A percentile compares a stretch with the other conserved stretches of the same genome.
Conservation (phyloP, 2,329 filamentous ascomycete species). For the Exophiala sp. region DNA sequence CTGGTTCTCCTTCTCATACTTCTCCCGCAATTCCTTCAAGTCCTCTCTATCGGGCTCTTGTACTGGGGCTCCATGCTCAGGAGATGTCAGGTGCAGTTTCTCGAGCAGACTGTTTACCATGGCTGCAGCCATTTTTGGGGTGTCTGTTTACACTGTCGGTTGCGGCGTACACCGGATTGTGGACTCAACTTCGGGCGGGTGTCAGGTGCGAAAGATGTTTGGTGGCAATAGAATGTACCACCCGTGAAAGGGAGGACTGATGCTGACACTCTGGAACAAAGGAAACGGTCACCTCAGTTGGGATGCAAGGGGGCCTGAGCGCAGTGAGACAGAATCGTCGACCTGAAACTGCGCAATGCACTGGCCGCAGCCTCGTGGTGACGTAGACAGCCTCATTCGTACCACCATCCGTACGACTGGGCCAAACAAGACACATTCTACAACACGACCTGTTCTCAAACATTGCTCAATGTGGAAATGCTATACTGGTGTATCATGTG, state of each 20-base stretch:
- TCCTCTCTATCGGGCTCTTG: constrained; percentile 57
- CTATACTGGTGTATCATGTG: neutral
- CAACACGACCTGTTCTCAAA: neutral
- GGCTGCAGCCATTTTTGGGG: constrained; percentile 37
- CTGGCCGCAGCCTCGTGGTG: constrained; percentile 19
- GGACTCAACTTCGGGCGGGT: neutral
- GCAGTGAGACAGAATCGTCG: constrained; percentile 20
- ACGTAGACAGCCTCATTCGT: constrained; percentile 8
- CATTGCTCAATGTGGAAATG: neutral
- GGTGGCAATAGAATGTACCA: constrained; percentile 1
- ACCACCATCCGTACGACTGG: neutral
- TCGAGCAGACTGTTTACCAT: constrained; percentile 46
- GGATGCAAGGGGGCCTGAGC: constrained; percentile 8
- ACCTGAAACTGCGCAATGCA: neutral
- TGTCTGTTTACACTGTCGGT: constrained; percentile 1
- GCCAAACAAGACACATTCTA: neutral
- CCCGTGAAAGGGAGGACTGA: constrained; percentile 5
- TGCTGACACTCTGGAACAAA: neutral
- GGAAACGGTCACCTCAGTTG: constrained; percentile 2
- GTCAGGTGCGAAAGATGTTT: neutral
- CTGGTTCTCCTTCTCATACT: constrained; percentile 69
- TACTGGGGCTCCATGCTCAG: constrained; percentile 34
- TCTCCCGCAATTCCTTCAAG: constrained; percentile 61
- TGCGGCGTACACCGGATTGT: neutral
- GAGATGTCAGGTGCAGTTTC: constrained; percentile 40